Evolutionary conservation across 208 protist species (phyloP).

Genomic region (Polymyxa betae): DNA sequence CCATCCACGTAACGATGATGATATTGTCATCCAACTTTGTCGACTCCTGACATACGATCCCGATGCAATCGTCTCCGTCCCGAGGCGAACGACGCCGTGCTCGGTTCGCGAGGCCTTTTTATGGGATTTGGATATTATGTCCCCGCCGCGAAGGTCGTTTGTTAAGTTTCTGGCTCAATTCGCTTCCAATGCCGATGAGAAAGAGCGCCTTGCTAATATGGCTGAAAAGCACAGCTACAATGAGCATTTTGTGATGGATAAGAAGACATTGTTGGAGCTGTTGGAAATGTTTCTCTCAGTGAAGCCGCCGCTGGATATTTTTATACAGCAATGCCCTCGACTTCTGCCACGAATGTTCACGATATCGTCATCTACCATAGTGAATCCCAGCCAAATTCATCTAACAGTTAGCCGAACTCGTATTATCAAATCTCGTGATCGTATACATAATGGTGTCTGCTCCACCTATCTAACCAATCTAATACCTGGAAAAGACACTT

Average conservation of each 20-base stretch:
- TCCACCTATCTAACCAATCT: slow-evolving; percentile 52
- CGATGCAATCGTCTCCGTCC: neutral
- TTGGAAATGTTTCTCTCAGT: slow-evolving; percentile 55
- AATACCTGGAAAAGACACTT: neutral
- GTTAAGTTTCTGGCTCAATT: slow-evolving; percentile 30
- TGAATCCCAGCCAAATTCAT: slow-evolving; percentile 16
- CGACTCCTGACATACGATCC: neutral
- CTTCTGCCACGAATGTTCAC: slow-evolving; percentile 56
- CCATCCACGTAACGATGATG: slow-evolving; percentile 36
- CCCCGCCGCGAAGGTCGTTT: slow-evolving; percentile 23
- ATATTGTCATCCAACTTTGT: neutral
- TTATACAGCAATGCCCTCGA: slow-evolving; percentile 51
- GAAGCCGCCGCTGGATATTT: neutral
- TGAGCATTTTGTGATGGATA: slow-evolving; percentile 30
- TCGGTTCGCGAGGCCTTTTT: slow-evolving; percentile 16
- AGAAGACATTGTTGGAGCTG: slow-evolving; percentile 42
- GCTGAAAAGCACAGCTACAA: slow-evolving; percentile 2
- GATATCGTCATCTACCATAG: slow-evolving; percentile 28
- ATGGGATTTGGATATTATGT: slow-evolving; percentile 50
- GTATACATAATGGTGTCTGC: slow-evolving; percentile 55
- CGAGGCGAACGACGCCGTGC: neutral
- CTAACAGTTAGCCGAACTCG: slow-evolving; percentile 26
- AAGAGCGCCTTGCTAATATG: slow-evolving; percentile 30
- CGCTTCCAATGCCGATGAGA: slow-evolving; percentile 19
- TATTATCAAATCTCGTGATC: neutral